A percentile compares a stretch with the other conserved stretches of the same genome.
phyloP scores from a whole-genome alignment of 257 asterid species.

The Plantago elongata region DNA sequence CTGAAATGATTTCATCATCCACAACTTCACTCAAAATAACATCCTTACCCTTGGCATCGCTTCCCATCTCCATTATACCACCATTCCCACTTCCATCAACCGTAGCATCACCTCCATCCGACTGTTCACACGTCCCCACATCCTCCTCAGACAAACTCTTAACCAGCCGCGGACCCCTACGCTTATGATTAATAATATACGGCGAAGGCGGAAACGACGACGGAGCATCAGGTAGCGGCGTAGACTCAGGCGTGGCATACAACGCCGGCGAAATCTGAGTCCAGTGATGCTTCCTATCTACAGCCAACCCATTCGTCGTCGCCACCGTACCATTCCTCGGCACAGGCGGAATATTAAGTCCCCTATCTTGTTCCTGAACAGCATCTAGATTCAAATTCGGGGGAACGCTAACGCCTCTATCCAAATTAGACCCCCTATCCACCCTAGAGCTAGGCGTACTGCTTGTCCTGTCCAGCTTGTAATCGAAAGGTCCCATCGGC shows the following conservation, averaged over 20 bases:
- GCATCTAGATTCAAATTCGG: constrained; percentile 38
- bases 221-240: constrained; percentile 87
- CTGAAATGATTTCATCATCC: constrained; percentile 21
- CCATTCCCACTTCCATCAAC: constrained; percentile 31
- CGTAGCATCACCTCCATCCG: constrained; percentile 30
- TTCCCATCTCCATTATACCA: constrained; percentile 23
- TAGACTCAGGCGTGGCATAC: constrained; percentile 78
- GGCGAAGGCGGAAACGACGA: constrained; percentile 89
- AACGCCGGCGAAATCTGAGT: constrained; percentile 83
- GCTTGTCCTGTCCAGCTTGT: constrained; percentile 37
- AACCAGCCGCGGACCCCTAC: constrained; percentile 85
- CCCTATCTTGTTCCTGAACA: constrained; percentile 44
- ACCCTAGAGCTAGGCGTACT: constrained; percentile 34
- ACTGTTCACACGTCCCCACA: constrained; percentile 34
- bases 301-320: constrained; percentile 17
- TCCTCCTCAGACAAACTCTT: constrained; percentile 77
- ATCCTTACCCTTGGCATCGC: constrained; percentile 31
- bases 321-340: constrained; percentile 30
- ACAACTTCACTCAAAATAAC: constrained; percentile 19
- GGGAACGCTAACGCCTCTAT: constrained; percentile 46
- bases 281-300: constrained; percentile 57
- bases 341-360: constrained; percentile 22
- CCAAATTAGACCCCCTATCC: constrained; percentile 26
- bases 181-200: constrained; percentile 80
- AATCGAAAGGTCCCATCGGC: constrained; percentile 41